Percentiles rank a stretch among this genome's conserved stretches.
These are phyloP conservation scores for Alloascoidea hylecoeti DNA, from an alignment of 805 yeast genomes.

Conservation along the genomic window DNA sequence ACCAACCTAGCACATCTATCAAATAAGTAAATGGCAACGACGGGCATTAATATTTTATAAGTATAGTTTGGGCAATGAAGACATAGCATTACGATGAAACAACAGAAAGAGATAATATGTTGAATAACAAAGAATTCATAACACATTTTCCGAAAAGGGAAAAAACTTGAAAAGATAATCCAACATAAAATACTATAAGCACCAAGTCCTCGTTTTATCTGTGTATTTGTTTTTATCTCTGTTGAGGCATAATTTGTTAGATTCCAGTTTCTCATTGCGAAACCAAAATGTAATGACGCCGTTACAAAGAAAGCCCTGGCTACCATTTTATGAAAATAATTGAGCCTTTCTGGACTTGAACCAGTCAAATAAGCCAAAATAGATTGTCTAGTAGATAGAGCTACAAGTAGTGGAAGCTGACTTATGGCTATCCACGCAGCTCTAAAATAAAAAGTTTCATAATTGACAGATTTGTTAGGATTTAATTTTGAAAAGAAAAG, in stretches of 20 bases:
- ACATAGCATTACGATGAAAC: constrained; percentile 9
- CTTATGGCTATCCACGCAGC: constrained; percentile 13
- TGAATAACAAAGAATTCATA: constrained; percentile 13
- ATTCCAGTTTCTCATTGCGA: constrained; percentile 9
- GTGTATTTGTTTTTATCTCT: constrained; percentile 7
- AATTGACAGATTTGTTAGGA: constrained; percentile 5
- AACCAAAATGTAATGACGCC: constrained; percentile 12
- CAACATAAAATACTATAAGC: constrained; percentile 11
- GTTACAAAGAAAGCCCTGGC: constrained; percentile 12
- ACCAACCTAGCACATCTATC: constrained; percentile 8
- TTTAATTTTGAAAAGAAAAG: constrained; percentile 9
- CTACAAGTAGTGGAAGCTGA: constrained; percentile 13
- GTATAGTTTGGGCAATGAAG: constrained; percentile 12
- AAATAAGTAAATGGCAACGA: constrained; percentile 11
- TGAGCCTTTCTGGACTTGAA: constrained; percentile 9
- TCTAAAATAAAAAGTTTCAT: constrained; percentile 11
- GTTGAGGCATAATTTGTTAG: constrained; percentile 6
- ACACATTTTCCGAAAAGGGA: constrained; percentile 8
- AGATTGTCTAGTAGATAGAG: constrained; percentile 10
- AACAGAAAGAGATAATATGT: constrained; percentile 11
- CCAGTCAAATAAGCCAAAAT: constrained; percentile 11
- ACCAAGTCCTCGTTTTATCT: constrained; percentile 10
- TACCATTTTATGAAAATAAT: constrained; percentile 14
- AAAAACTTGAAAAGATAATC: constrained; percentile 9
- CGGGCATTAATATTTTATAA: constrained; percentile 10